Evolutionary conservation across 257 asterid genomes (phyloP), one percentile per base, ranked within the genome.

Genomic region (Fraxinus quadrangulata): DNA sequence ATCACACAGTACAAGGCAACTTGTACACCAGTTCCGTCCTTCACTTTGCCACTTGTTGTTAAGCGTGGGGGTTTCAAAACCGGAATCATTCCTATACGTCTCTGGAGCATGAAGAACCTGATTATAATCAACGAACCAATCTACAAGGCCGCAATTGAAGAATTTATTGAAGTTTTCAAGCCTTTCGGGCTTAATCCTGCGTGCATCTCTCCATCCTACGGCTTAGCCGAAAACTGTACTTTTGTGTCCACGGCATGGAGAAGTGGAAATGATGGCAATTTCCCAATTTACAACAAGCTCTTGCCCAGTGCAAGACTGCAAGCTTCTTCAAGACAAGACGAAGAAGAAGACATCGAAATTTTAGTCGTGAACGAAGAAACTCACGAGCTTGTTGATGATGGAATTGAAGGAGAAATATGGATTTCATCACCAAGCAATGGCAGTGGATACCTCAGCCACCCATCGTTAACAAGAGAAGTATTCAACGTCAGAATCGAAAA

Each of bases 351-450:
- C 13, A 81, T 90, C 6, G 88, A 84, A 13, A 90, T 93, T 33
- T 34, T 90, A 17, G 89, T 93, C 12, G 96, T 91, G 45, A 80
- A 88, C 21, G 90, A 88, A 83, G 93, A 88, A 39, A 89, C 89
- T 40, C 67, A 86, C 2, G 91, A 90, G 72, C 83, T 79, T 13
- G 90, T 65, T 3, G 78, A 80, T 3, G 98, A 91, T 70, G 98
- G 96, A 5, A n/a, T 21, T 10, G 98, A 91, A 86, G 98, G 98
- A 39, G 98, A 91, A 85, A 91, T 93, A 67, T 93, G 98, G 98
- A 75, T 93, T 73, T 90, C 94, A 6, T 91, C 96, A 40, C 91
- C 96, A 1, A 91, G 98, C 86, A 91, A 86, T 37, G 98, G 96
- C 36, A 14, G 65, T 0, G 96, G 96, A 5, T 93, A 93, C 79